Base-by-base conservation (phyloP, 371 early-diverging fungal genomes). In the Mucor piriformis region DNA sequence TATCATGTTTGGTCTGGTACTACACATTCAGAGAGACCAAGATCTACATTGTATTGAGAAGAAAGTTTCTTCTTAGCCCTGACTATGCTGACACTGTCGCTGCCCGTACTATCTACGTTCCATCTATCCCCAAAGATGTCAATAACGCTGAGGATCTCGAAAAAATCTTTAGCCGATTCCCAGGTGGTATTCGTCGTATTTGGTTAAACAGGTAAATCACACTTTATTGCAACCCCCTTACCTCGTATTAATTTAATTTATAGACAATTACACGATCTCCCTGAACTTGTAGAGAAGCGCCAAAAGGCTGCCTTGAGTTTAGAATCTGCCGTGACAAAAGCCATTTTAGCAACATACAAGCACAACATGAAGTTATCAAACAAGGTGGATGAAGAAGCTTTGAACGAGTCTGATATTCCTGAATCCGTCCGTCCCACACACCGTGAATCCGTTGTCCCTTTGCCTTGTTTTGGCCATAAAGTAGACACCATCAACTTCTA, bases 121-220 rank as follows among this genome's bases (percentile, higher is more conserved):
- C 84, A 2, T 81, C 81, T 11, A 83, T 84, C 60, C 91, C 83
- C 13, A 52, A 56, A 24, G 74, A 74, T 48, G 72, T 73, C 43
- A 78, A 74, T 63, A 75, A 68, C n/a, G 75, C 77, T 23, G 63
- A 81, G 25, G 64, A 73, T 2, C 66, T 87, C 21, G 65, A 57
- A 20, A 50, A 72, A 24, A 78, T 89, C 38, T 91, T 91, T 59
- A 70, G 71, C 54, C 62, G 79, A 18, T 91, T 89, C 50, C 91
- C 92, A 11, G 92, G 92, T 16, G 91, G 92, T 11, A 84, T 92
- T 15, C 76, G 82, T 18, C 77, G 83, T 18, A 74, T 92, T 52
- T 86, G 86, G 81, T 64, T 89, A 32, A 91, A 88, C 70, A 81
- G 84, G 82, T 77, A 77, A 67, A 29, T 49, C 15, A 61, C 59